phyloP scores from a whole-genome alignment of 2,329 filamentous ascomycete genomes.

The Aspergillus proliferans region DNA sequence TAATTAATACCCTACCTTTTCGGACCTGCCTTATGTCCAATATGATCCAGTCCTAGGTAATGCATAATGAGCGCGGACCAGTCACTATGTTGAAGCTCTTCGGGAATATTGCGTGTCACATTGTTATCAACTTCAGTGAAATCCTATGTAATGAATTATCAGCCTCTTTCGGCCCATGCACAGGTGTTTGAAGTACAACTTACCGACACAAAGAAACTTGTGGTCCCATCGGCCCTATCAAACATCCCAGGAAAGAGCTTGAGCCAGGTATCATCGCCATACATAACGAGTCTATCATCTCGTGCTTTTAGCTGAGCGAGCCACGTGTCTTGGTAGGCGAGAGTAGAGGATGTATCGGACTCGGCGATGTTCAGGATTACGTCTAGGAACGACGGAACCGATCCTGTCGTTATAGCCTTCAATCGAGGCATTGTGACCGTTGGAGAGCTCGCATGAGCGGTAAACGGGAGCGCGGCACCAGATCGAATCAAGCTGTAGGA shows the following conservation, averaged over 20 bases:
- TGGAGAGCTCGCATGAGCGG: slow-evolving; percentile 89
- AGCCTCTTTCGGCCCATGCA: slow-evolving; percentile 8
- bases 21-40: slow-evolving; percentile 92
- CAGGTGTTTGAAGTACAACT: slow-evolving; percentile 33
- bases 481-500: slow-evolving; percentile 66
- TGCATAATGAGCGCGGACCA: slow-evolving; percentile 95
- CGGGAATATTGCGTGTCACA: slow-evolving; percentile 80
- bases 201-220: slow-evolving; percentile 96
- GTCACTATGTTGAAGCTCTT: slow-evolving; percentile 68
- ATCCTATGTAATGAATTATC: slow-evolving; percentile 53
- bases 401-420: slow-evolving; percentile 95
- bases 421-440: slow-evolving; percentile 98
- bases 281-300: slow-evolving; percentile 78
- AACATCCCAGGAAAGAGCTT: slow-evolving; percentile 92
- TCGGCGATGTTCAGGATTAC: slow-evolving; percentile 96
- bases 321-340: slow-evolving; percentile 91
- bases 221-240: slow-evolving; percentile 80
- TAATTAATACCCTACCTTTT: slow-evolving; percentile 52
- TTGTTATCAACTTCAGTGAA: slow-evolving; percentile 98
- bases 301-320: slow-evolving; percentile 82
- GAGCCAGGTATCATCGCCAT: slow-evolving; percentile 96
- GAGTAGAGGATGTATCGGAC: slow-evolving; percentile 80
- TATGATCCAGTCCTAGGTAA: slow-evolving; percentile 93
- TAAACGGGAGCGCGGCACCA: slow-evolving; percentile 84
- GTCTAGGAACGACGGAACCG: slow-evolving; percentile 95